Conservation (phyloP, 805 yeast genomes). For the Candida khao-thaluensis region DNA sequence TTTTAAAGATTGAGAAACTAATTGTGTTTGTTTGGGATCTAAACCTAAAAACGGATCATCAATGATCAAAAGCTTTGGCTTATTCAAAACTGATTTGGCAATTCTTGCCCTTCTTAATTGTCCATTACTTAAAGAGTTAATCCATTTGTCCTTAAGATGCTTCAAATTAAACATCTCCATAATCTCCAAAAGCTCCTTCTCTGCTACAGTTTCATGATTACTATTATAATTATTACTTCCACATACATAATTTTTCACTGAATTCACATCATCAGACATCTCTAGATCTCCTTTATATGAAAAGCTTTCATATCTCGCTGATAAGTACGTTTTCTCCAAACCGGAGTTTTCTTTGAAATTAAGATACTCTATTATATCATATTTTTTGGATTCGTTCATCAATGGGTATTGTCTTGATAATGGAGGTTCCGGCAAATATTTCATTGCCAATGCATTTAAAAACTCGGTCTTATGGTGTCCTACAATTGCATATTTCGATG, state of each 20-base stretch:
- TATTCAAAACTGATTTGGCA: slow-evolving; percentile 66
- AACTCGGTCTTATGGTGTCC: slow-evolving; percentile 54
- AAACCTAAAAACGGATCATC: slow-evolving; percentile 94
- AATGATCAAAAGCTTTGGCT: slow-evolving; percentile 65
- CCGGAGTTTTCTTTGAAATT: slow-evolving; percentile 38
- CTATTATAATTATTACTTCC: slow-evolving; percentile 53
- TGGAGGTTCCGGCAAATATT: slow-evolving; percentile 52
- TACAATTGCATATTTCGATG: slow-evolving; percentile 29
- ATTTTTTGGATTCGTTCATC: slow-evolving; percentile 25
- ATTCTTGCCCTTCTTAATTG: slow-evolving; percentile 88
- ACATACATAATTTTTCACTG: slow-evolving; percentile 53
- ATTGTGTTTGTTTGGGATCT: slow-evolving; percentile 68
- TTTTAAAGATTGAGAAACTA: slow-evolving; percentile 56
- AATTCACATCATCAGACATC: slow-evolving; percentile 61
- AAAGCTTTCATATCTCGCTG: slow-evolving; percentile 86
- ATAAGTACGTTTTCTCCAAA: slow-evolving; percentile 59
- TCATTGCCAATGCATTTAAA: slow-evolving; percentile 56
- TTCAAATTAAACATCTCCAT: slow-evolving; percentile 47
- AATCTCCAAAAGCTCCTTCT: slow-evolving; percentile 31
- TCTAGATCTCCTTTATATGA: slow-evolving; percentile 62
- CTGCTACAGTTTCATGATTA: slow-evolving; percentile 22
- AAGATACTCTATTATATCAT: slow-evolving; percentile 32
- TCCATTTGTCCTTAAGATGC: slow-evolving; percentile 68
- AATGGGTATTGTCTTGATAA: slow-evolving; percentile 56
- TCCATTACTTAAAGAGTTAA: slow-evolving; percentile 87